These are phyloP conservation scores for Gentiana straminea DNA, from an alignment of 257 asterid genomes.

Conservation along the genomic window DNA sequence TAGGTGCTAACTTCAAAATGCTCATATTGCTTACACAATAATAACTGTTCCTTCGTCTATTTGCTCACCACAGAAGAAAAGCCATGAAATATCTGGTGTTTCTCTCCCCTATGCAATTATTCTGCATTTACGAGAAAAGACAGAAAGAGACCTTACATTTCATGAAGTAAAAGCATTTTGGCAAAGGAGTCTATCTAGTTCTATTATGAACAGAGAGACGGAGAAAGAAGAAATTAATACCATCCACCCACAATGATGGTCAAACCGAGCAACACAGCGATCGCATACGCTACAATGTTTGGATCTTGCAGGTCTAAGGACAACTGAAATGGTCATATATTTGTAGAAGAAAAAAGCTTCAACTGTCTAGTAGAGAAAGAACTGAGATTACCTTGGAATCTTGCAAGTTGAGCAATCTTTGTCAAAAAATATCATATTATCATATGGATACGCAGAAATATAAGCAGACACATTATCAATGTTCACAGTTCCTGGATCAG, in stretches of 20 bases:
- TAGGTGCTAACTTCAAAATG: not conserved
- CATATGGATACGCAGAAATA: constrained; percentile 81
- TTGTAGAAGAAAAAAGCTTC: constrained; percentile 6
- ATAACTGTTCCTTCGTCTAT: constrained; percentile 1
- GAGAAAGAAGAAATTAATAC: constrained; percentile 27
- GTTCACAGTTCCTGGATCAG: constrained; percentile 93
- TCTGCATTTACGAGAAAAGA: constrained; percentile 34
- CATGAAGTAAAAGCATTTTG: constrained; percentile 3
- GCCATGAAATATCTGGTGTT: constrained; percentile 94
- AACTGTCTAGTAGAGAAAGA: constrained; percentile 9
- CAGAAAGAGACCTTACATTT: constrained; percentile 7
- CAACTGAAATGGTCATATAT: constrained; percentile 14
- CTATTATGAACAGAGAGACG: too few relatives aligned
- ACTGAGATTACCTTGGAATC: constrained; percentile 66
- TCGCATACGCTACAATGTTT: constrained; percentile 92
- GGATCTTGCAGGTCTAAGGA: constrained; percentile 85
- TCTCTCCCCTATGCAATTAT: constrained; percentile 97
- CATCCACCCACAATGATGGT: constrained; percentile 99
- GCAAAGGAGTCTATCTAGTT: not conserved
- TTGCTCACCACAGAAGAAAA: constrained; percentile 86
- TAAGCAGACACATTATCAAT: constrained; percentile 63
- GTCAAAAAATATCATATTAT: constrained; percentile 67
- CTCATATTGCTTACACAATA: constrained; percentile 2
- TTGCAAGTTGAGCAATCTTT: constrained; percentile 93
- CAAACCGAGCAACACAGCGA: constrained; percentile 97